Evolutionary conservation across 495 filamentous ascomycete species (phyloP), one percentile per base, ranked within the genome.

Genomic region (Acidiella bohemica): DNA sequence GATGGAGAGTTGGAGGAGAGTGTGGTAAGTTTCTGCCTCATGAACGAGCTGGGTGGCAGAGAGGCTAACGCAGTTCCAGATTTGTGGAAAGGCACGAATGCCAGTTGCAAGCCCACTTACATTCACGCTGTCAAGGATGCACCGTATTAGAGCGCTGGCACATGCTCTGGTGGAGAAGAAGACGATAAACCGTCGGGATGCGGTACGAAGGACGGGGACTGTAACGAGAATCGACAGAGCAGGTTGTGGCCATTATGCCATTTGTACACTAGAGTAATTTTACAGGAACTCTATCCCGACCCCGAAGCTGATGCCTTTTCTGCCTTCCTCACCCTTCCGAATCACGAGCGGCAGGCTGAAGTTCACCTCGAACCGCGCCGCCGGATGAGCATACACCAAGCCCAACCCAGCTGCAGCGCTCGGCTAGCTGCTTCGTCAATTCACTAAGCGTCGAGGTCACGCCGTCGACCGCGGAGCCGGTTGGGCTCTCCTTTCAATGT

Each of bases 271-370:
- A n/a, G n/a, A n/a, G n/a, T 29, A 30, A 14, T 30, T 16, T 56
- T 78, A 97, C 62, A 95, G 61, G 58, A 96, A 94, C 56, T 75
- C 92, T 47, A 96, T 84, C 19, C 90, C 90, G 23, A 99, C 80
- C 10, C 90, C 90, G 53, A 99, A 76, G 55, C 85, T 80, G 48
- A 99, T 48, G 7, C 90, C 90, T 63, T 97, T 97, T 30, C 90
- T 72, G 13, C 71, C 78, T 50, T 87, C 79, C 60, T 97, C 90
- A 9, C 80, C 83, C 49, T 67, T 73, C 36, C 90, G 69, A 48
- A 81, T 51, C 21, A 88, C 82, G 39, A 97, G 53, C 4, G 90
- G 90, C 32, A 97, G 56, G 44, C 80, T 83, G 57, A 96, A 93
- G 55, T 95, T 96, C 42, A 97, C 61, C 67, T 97, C 90, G 51